Evolutionary conservation across 495 filamentous ascomycete genomes (phyloP).

Genomic region (Lepidopterella palustris): DNA sequence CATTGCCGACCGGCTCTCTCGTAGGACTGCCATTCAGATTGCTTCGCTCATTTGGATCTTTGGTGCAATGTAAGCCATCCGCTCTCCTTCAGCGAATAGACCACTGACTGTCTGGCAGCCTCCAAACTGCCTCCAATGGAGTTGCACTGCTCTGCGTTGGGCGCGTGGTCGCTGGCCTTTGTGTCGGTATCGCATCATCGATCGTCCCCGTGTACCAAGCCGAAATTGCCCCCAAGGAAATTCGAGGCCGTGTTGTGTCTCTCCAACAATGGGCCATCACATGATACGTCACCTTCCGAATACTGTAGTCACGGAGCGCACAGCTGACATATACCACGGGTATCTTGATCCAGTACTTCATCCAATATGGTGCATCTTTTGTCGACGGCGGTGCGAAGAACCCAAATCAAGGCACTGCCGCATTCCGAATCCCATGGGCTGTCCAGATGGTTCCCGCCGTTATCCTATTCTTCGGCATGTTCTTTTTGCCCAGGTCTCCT

Average conservation of each 20-base stretch:
- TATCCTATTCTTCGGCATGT: constrained; percentile 58
- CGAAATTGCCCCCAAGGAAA: constrained; percentile 71
- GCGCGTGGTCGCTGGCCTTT: constrained; percentile 64
- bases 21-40: constrained; percentile 64
- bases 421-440: constrained; percentile 70
- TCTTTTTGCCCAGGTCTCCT: constrained; percentile 66
- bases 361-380: constrained; percentile 63
- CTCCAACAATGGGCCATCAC: constrained; percentile 74
- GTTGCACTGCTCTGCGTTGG: constrained; percentile 61
- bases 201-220: constrained; percentile 74
- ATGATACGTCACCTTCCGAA: constrained; percentile 41
- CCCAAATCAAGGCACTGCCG: constrained; percentile 49
- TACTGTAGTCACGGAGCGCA: neutral
- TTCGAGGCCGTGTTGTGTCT: constrained; percentile 68
- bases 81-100: neutral
- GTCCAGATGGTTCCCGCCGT: constrained; percentile 65
- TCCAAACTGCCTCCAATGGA: constrained; percentile 55
- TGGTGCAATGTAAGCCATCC: constrained; percentile 50
- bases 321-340: constrained; percentile 12
- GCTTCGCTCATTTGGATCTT: constrained; percentile 65
- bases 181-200: constrained; percentile 67
- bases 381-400: constrained; percentile 53
- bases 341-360: constrained; percentile 57
- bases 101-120: constrained; percentile 25
- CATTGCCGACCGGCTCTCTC: constrained; percentile 60